A percentile compares a stretch with the other conserved stretches of the same genome.
Evolutionary conservation across 805 yeast genomes (phyloP).

Genomic region (Lipomyces starkeyi): DNA sequence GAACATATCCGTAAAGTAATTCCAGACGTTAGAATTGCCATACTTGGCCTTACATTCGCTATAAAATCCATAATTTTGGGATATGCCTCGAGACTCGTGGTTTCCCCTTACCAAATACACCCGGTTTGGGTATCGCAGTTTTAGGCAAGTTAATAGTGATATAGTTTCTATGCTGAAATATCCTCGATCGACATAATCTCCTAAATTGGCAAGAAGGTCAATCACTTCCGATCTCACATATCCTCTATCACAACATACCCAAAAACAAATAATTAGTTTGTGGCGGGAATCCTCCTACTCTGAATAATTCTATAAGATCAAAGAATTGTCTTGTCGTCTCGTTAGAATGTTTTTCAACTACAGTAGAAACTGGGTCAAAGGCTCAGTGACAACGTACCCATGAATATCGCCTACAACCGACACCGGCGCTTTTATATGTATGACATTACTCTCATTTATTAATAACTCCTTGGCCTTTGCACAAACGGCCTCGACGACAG

Average conservation of each 20-base stretch:
- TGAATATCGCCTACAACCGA: slow-evolving; percentile 98
- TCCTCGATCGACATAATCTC: slow-evolving; percentile 97
- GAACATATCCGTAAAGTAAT: slow-evolving; percentile 86
- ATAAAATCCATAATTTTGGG: slow-evolving; percentile 96
- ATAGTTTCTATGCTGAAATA: slow-evolving; percentile 93
- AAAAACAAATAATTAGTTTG: slow-evolving; percentile 89
- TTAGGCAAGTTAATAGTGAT: slow-evolving; percentile 76
- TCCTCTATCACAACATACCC: slow-evolving; percentile 45
- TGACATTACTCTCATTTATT: slow-evolving; percentile 82
- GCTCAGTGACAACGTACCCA: slow-evolving; percentile 47
- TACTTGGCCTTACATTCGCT: slow-evolving; percentile 92
- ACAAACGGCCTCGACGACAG: slow-evolving; percentile 73
- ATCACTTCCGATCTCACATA: neutral
- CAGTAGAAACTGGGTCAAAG: no score
- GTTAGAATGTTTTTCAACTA: neutral
- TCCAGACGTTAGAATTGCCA: slow-evolving; percentile 82
- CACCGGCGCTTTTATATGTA: slow-evolving; percentile 81
- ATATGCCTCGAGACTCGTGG: slow-evolving; percentile 95
- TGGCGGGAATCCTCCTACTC: slow-evolving; percentile 92
- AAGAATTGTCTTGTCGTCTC: slow-evolving; percentile 71
- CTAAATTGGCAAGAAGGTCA: slow-evolving; percentile 8
- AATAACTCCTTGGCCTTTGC: slow-evolving; percentile 82
- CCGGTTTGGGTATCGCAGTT: slow-evolving; percentile 85
- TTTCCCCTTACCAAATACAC: slow-evolving; percentile 88
- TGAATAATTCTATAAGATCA: slow-evolving; percentile 88